Conservation (phyloP, 139 green algal genomes). For the Closterium sp. region DNA sequence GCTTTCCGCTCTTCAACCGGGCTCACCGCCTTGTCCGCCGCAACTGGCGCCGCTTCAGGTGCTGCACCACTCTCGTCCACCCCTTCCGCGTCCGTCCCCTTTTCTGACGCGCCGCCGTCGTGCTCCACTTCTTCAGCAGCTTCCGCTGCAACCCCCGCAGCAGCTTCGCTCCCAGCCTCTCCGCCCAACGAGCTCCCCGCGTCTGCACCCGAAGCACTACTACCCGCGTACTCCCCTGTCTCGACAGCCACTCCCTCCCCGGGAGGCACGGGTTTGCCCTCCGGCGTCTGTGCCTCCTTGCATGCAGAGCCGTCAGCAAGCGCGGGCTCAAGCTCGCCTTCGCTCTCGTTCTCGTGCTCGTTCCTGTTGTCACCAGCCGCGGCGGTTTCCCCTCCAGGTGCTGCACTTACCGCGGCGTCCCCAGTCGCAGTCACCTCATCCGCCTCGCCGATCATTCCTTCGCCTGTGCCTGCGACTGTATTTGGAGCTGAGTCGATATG, state of each 20-base stretch:
- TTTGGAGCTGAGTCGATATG: too few species aligned
- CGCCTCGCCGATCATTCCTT: not conserved
- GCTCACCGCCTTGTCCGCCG: not conserved
- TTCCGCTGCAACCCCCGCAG: not conserved
- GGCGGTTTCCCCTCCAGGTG: not conserved
- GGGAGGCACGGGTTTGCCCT: too few species aligned
- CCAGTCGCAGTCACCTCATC: not conserved
- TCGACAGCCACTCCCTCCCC: too few species aligned
- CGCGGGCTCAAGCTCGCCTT: too few species aligned
- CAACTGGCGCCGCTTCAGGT: not conserved
- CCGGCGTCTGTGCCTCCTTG: too few species aligned
- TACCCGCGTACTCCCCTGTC: too few species aligned
- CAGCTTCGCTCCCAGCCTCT: not conserved
- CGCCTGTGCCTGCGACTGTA: not conserved
- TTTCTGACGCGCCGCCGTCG: not conserved
- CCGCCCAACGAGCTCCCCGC: too few species aligned
- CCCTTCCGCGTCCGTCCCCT: not conserved
- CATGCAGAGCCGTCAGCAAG: too few species aligned
- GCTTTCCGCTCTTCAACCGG: not conserved
- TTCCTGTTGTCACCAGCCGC: too few species aligned
- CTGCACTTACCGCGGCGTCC: not conserved
- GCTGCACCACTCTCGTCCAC: not conserved
- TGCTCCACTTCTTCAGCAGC: not conserved
- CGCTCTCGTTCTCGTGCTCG: too few species aligned
- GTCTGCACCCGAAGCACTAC: too few species aligned